Percentiles rank a stretch among this genome's conserved stretches.
phyloP scores from a whole-genome alignment of 768 basidiomycete species.

The Termitomyces heimii region DNA sequence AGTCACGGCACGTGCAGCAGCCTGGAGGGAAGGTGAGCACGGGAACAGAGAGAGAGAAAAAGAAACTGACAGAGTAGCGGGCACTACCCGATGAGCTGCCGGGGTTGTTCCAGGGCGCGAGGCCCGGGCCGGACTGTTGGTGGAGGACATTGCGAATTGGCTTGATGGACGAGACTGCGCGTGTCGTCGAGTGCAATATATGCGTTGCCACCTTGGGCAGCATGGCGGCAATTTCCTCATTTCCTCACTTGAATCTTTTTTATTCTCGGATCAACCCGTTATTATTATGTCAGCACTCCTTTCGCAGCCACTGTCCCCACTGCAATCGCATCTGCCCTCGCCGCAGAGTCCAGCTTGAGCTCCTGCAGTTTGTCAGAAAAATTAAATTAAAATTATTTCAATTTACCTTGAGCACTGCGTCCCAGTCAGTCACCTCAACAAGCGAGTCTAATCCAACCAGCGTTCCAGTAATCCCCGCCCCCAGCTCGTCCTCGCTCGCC shows the following conservation, averaged over 20 bases:
- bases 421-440: constrained; percentile 59
- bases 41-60: neutral
- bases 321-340: constrained; percentile 60
- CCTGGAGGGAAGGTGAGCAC: constrained; percentile 33
- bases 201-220: constrained; percentile 81
- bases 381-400: neutral
- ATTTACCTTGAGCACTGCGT: constrained; percentile 65
- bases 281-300: constrained; percentile 43
- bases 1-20: constrained; percentile 65
- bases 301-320: constrained; percentile 82
- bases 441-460: constrained; percentile 42
- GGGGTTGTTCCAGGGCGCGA: constrained; percentile 32
- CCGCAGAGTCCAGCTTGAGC: constrained; percentile 50
- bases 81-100: too few relatives aligned
- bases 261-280: constrained; percentile 10
- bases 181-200: constrained; percentile 67
- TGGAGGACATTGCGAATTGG: constrained; percentile 77
- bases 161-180: constrained; percentile 72
- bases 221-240: constrained; percentile 39
- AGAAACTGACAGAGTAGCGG: constrained; percentile 53
- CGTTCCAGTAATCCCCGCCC: constrained; percentile 51
- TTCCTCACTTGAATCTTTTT: too few relatives aligned
- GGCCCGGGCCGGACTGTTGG: constrained; percentile 39
- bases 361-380: constrained; percentile 35
- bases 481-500: constrained; percentile 46